Percentiles rank a stretch among this genome's conserved stretches.
phyloP scores from a whole-genome alignment of 2,329 filamentous ascomycete genomes.

The Curvularia sp. region DNA sequence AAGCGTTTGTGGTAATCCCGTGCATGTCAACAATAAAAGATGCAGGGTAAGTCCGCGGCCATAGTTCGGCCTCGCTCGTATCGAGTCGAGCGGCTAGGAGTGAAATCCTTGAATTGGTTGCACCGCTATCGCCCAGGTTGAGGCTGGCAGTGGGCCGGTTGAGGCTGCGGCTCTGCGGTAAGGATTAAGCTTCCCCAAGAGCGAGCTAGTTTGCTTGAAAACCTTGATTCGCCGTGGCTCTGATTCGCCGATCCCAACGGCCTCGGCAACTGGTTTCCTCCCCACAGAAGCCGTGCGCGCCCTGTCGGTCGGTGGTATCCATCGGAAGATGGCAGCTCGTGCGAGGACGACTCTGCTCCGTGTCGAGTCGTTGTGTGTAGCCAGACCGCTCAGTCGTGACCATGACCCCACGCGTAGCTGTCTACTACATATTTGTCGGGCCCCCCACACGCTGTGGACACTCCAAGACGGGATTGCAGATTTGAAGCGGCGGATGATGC shows the following conservation, averaged over 20 bases:
- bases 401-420: neutral
- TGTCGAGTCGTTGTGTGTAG: neutral
- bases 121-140: constrained; percentile 22
- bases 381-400: constrained; percentile 3
- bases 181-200: constrained; percentile 20
- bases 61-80: constrained; percentile 19
- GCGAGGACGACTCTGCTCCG: constrained; percentile 8
- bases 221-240: constrained; percentile 6
- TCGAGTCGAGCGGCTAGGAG: constrained; percentile 21
- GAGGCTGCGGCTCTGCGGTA: constrained; percentile 17
- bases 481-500: neutral
- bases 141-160: constrained; percentile 16
- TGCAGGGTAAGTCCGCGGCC: constrained; percentile 9
- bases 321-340: constrained; percentile 13
- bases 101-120: constrained; percentile 18
- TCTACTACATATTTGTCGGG: neutral
- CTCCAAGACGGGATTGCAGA: neutral
- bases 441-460: constrained; percentile 1
- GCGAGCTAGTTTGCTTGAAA: constrained; percentile 16
- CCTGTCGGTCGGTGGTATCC: neutral
- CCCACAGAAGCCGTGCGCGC: constrained; percentile 10
- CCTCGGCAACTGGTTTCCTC: constrained; percentile 8
- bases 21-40: constrained; percentile 11
- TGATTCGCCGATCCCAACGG: constrained; percentile 9
- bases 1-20: constrained; percentile 14